Base-by-base conservation (phyloP, 2,329 filamentous ascomycete genomes). In the Zalaria sp. region DNA sequence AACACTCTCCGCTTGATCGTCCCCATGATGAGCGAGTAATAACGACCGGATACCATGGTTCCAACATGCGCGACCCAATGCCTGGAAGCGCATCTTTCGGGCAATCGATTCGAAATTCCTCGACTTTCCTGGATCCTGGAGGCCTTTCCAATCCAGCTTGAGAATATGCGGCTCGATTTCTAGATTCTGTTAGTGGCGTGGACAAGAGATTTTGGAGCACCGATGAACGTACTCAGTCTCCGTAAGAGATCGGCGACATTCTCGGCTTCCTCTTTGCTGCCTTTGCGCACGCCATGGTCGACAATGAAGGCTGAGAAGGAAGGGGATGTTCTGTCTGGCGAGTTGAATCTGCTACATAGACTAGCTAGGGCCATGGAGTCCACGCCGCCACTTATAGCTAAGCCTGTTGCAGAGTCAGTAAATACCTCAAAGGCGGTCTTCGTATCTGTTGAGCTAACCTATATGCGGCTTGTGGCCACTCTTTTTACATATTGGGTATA, bases 311-410 rank as follows among this genome's bases (percentile, higher is more conserved):
- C 75, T 36, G 66, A 67, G 18, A 72, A 63, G 9, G 56, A 37
- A 43, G 51, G 38, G 11, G 5, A 34, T 6, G 4, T 35, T 3
- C 38, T n/a, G 11, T 25, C n/a, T n/a, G 11, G 5, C 10, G 11
- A 29, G 3, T 11, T 31, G 37, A 51, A 49, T 37, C 66, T 60
- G 38, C 68, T 71, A 56, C 83, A 84, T 31, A 96, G 71, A 46
- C 69, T 78, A 42, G 87, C 86, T 46, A 98, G 68, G 27, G 89
- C 89, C 88, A 96, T 98, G n/a, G 89, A 96, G 61, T 98, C 91
- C 34, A 91, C 83, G 5, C 91, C 91, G 25, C 91, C 91, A 55
- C 88, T 95, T 46, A 96, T 69, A 10, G 88, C 91, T 45, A 96
- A 66, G 41, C 73, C 65, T 65, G 34, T 2, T 32, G 18, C 2